phyloP scores from a whole-genome alignment of 1,284 basidiomycete species.

The Ustilago sp. region DNA sequence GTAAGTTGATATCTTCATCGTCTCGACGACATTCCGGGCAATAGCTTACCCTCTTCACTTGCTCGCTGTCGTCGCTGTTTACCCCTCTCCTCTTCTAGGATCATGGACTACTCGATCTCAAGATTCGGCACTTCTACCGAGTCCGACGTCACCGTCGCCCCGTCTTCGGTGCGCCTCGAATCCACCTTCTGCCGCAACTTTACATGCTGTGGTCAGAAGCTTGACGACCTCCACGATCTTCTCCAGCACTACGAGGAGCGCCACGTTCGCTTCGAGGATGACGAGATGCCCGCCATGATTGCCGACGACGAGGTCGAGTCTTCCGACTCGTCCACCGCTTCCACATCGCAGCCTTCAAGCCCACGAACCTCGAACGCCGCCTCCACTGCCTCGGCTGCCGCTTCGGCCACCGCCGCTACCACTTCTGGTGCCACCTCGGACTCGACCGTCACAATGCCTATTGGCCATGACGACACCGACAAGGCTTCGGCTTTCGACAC shows the following conservation, averaged over 20 bases:
- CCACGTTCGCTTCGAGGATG: conserved; percentile 68
- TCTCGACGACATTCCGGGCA: not conserved
- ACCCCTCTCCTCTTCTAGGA: conserved; percentile 26
- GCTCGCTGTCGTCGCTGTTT: not conserved
- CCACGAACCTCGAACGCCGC: conserved; percentile 52
- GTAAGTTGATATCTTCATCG: conserved; percentile 39
- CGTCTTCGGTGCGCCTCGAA: conserved; percentile 64
- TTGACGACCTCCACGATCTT: conserved; percentile 68
- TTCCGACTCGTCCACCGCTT: conserved; percentile 53
- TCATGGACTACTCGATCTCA: conserved; percentile 67
- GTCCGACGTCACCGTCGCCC: conserved; percentile 64
- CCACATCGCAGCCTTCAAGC: conserved; percentile 59
- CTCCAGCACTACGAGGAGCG: conserved; percentile 69
- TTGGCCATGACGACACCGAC: conserved; percentile 50
- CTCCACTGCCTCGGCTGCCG: conserved; percentile 27
- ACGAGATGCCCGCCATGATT: conserved; percentile 63
- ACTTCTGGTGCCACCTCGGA: conserved; percentile 19
- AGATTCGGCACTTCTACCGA: conserved; percentile 63
- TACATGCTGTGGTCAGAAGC: conserved; percentile 65
- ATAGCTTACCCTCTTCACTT: not conserved
- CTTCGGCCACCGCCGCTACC: conserved; percentile 26
- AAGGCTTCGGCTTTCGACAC: conserved; percentile 65
- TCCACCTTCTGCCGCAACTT: conserved; percentile 69
- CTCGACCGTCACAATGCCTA: conserved; percentile 36
- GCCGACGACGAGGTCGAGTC: conserved; percentile 62